These are phyloP conservation scores for Suillus occidentalis DNA, from an alignment of 768 basidiomycete species.

Conservation along the genomic window DNA sequence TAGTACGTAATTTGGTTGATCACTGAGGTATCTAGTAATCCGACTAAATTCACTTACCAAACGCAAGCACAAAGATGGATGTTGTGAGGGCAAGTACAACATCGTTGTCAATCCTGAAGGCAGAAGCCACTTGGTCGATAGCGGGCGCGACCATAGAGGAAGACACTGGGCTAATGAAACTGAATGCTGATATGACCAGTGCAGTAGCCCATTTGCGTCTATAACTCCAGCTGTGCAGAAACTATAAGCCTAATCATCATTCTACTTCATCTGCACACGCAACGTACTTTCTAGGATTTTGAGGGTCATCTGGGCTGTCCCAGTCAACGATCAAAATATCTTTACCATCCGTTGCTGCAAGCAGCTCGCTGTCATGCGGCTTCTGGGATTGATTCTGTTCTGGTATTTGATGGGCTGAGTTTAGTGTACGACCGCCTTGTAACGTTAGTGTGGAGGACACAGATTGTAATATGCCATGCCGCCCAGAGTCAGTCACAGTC, in stretches of 20 bases:
- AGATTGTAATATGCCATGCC: neutral
- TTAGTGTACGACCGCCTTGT: neutral
- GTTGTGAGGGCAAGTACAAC: conserved; percentile 57
- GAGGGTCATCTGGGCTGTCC: neutral
- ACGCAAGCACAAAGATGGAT: conserved; percentile 60
- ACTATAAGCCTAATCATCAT: neutral
- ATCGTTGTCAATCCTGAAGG: conserved; percentile 54
- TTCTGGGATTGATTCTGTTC: neutral
- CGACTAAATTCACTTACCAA: conserved; percentile 40
- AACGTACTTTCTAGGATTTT: neutral
- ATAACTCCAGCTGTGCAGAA: conserved; percentile 53
- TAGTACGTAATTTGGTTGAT: conserved; percentile 3
- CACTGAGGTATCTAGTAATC: neutral
- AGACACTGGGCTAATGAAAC: conserved; percentile 67
- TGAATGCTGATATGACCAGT: conserved; percentile 60
- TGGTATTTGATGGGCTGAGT: neutral
- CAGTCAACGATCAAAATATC: neutral
- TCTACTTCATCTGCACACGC: neutral
- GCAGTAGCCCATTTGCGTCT: conserved; percentile 65
- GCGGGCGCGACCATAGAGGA: conserved; percentile 80
- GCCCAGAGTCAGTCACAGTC: neutral
- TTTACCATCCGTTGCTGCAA: neutral
- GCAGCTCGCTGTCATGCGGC: neutral
- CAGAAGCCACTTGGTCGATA: conserved; percentile 42
- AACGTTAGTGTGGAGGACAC: neutral